Evolutionary conservation across 148 eudicot species (phyloP), one percentile per base, ranked within the genome.

Genomic region (Cornus florida): DNA sequence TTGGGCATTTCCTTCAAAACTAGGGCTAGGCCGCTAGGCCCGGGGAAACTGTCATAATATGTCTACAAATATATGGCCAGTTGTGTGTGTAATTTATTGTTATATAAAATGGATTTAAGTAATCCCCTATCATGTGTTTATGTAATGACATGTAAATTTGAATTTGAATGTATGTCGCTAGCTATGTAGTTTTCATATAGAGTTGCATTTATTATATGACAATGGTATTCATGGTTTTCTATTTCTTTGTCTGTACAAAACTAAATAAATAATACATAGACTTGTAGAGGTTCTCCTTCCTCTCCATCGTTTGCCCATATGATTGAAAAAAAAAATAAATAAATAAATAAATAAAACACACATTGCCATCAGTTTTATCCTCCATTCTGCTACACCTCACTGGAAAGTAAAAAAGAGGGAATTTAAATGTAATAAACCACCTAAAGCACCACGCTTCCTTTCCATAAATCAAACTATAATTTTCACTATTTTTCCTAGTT

Each of bases 1-100:
- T 87, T 17, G 90, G 92, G 22, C 88, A 89, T 78, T 84, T 82
- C 56, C 17, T 86, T 83, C 79, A 86, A 22, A 86, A 80, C 41
- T 84, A 84, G 83, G 10, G 33, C 16, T 35, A 35, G 5, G 38
- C 38, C 10, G 33, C 16, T 35, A 35, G 5, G 38, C 38, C 38
- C 5, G 1, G 38, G 38, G 38, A 35, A 35, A 35, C 41, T 10
- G 33, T 53, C 64, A 24, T 71, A 24, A 41, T 23, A 13, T 14
- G 64, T 57, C 64, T 19, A 57, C 3, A 57, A 57, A 5, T 57
- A 17, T 57, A 16, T 57, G 17, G 20, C 17, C 16, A 10, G 14
- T 12, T 57, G 20, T 57, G 64, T 14, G 11, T n/a, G n/a, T 14
- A 13, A 14, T 57, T 12, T 12, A 14, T 12, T 57, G 20, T 35